Evolutionary conservation across 352 stramenopile genomes (phyloP), one percentile per base, ranked within the genome.

Genomic region (Pythium oligandrum): DNA sequence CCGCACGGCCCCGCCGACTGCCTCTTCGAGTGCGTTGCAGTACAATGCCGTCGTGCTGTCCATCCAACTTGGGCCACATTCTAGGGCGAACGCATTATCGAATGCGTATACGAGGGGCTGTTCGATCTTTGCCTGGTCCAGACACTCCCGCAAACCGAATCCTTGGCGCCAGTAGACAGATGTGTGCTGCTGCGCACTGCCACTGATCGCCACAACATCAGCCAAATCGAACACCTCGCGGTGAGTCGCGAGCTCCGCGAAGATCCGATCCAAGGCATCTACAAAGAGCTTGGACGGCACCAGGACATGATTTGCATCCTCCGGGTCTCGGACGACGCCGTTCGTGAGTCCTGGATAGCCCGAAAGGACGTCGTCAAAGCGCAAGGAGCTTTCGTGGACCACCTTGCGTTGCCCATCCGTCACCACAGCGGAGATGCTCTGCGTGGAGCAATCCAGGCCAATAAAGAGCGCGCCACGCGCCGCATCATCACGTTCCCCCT

Each of bases 41-140:
- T 78, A 82, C 40, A 40, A 44, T 0, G 61, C 70, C n/a, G 84
- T 93, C 32, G 71, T 88, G 63, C 72, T 88, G 59, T 96, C 84
- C 68, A 92, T 91, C 86, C 86, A 96, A 40, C 83, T 93, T 3
- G 84, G 82, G 4, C 83, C 81, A 48, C 90, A 76, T 26, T 73
- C 62, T 11, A 73, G 56, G 8, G 64, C 72, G 53, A 95, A 93
- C 3, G 42, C 44, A 30, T 39, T 40, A 4, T 48, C 47, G 33
- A 77, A 33, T 9, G 51, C 44, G 4, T 56, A 31, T 9, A 56
- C 48, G 3, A 78, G 48, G 17, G 63, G 53, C 3, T 58, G 53
- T 36, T 64, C 55, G 6, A 59, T 52, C 51, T 66, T 66, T 6
- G 60, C 52, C 1, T 72, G 47, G 35, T 71, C 55, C 53, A 88